A percentile compares a stretch with the other conserved stretches of the same genome.
Conservation (phyloP, 2,329 filamentous ascomycete species). For the Xylariomycetidae sp. region DNA sequence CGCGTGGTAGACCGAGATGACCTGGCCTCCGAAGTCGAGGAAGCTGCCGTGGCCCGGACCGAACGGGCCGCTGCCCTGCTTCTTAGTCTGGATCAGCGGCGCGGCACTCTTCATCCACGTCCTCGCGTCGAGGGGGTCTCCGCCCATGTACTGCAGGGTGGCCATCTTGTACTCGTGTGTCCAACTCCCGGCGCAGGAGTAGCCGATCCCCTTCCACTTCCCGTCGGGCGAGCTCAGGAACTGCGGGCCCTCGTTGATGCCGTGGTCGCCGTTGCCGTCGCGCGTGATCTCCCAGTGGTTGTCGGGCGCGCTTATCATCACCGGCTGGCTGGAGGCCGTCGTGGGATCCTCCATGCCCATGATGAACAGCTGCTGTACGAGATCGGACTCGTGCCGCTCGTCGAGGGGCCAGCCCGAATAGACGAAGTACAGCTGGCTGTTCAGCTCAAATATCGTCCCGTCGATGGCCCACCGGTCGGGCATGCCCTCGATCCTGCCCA, state of each 20-base stretch:
- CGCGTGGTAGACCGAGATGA: slow-evolving; percentile 27
- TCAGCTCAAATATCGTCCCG: slow-evolving; percentile 26
- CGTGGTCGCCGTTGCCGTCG: slow-evolving; percentile 22
- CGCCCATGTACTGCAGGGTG: slow-evolving; percentile 20
- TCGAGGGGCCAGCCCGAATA: slow-evolving; percentile 29
- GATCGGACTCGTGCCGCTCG: slow-evolving; percentile 12
- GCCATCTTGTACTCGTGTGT: slow-evolving; percentile 30
- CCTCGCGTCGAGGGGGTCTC: slow-evolving; percentile 21
- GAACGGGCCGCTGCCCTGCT: slow-evolving; percentile 12
- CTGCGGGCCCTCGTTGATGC: slow-evolving; percentile 30
- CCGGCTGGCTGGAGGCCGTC: slow-evolving; percentile 14
- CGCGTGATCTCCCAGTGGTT: slow-evolving; percentile 26
- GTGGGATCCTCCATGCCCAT: slow-evolving; percentile 20
- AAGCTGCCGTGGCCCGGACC: slow-evolving; percentile 29
- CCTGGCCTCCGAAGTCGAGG: slow-evolving; percentile 15
- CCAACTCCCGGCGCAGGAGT: slow-evolving; percentile 27
- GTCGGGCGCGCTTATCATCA: slow-evolving; percentile 18
- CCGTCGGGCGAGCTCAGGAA: slow-evolving; percentile 25
- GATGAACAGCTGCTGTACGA: slow-evolving; percentile 26
- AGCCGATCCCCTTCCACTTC: slow-evolving; percentile 24
- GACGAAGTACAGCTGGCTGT: slow-evolving; percentile 22
- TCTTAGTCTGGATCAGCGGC: slow-evolving; percentile 19
- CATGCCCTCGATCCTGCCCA: slow-evolving; percentile 23
- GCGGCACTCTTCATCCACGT: slow-evolving; percentile 24
- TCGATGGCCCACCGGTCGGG: slow-evolving; percentile 29